A percentile compares a stretch with the other conserved stretches of the same genome.
These are phyloP conservation scores for Metschnikowia noctiluminum DNA, from an alignment of 805 yeast genomes.

Conservation along the genomic window DNA sequence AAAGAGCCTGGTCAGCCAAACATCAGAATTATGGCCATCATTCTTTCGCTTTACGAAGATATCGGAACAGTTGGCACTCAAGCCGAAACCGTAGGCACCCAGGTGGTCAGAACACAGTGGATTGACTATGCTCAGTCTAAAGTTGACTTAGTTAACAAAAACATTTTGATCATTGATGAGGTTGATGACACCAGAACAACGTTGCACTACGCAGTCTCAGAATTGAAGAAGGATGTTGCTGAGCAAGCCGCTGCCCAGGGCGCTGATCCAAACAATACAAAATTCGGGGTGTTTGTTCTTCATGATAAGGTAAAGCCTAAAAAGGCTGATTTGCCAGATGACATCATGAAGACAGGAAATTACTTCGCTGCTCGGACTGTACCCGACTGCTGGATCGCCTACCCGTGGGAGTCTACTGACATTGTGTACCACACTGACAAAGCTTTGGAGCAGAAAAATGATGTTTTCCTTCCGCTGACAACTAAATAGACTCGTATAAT, in stretches of 20 bases:
- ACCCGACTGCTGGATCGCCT: conserved; percentile 80
- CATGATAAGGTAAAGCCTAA: conserved; percentile 83
- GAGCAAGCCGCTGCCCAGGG: conserved; percentile 59
- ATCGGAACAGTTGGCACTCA: conserved; percentile 51
- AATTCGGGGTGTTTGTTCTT: conserved; percentile 72
- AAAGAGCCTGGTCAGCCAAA: conserved; percentile 86
- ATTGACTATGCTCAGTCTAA: conserved; percentile 71
- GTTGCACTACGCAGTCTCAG: conserved; percentile 76
- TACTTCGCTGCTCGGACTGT: conserved; percentile 74
- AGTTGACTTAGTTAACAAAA: conserved; percentile 64
- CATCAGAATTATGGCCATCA: conserved; percentile 91
- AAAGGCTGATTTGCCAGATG: conserved; percentile 66
- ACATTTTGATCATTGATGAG: conserved; percentile 80
- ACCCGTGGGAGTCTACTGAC: conserved; percentile 87
- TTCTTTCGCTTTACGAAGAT: conserved; percentile 87
- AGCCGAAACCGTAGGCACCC: conserved; percentile 18
- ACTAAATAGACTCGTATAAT: conserved; percentile 12
- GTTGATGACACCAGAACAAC: conserved; percentile 93
- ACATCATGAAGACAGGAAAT: conserved; percentile 58
- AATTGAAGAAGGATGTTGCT: conserved; percentile 61
- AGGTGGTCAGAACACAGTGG: conserved; percentile 89
- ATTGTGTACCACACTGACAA: conserved; percentile 70
- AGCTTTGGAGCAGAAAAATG: conserved; percentile 71
- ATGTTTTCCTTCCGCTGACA: conserved; percentile 43
- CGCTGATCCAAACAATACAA: conserved; percentile 57